Base-by-base conservation (phyloP, 2,329 filamentous ascomycete genomes). In the Aspergillus neoniger region DNA sequence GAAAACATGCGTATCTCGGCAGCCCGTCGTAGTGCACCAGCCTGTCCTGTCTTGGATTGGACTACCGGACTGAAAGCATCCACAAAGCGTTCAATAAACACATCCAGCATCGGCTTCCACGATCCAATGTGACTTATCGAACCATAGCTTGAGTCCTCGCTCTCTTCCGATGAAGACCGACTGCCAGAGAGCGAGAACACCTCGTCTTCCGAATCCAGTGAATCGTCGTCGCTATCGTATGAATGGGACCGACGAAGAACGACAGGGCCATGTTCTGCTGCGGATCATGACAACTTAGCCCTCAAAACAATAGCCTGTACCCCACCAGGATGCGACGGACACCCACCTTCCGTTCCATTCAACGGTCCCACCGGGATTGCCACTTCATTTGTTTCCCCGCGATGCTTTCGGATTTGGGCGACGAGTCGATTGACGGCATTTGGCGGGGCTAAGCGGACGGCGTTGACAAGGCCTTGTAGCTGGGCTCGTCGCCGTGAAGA, bases 1-100 rank as follows among this genome's bases (percentile, higher is more conserved):
- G 75, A 77, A 39, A 77, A 77, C 74, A 77, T 77, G 52, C 76
- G 73, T 49, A 77, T 77, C 14, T 67, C 71, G 0, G 75, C 76
- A 4, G 74, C 76, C 12, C 71, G 70, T 36, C 76, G 72, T 17
- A 77, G 54, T 15, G 75, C 75, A 19, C 74, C 74, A 4, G 76
- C 74, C 19, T 69, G 70, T 4, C 75, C 75, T 4, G 71, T 67
- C 30, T 72, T 75, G 1, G 64, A 54, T 47, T 75, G 71, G 4
- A 77, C 74, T 41, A 76, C 63, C 1, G 76, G 76, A 55, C 75
- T 77, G 39, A 77, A 77, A 5, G 75, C 75, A 57, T 77, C 76
- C 7, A 77, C 69, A 32, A 77, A 77, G 4, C 75, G 74, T 53
- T 75, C 72, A 12, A 77, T 71, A 55, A 76, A 77, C 6, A 73